Base-by-base conservation (phyloP, 176 grass and related monocot genomes). In the Bonia amplexicaulis region DNA sequence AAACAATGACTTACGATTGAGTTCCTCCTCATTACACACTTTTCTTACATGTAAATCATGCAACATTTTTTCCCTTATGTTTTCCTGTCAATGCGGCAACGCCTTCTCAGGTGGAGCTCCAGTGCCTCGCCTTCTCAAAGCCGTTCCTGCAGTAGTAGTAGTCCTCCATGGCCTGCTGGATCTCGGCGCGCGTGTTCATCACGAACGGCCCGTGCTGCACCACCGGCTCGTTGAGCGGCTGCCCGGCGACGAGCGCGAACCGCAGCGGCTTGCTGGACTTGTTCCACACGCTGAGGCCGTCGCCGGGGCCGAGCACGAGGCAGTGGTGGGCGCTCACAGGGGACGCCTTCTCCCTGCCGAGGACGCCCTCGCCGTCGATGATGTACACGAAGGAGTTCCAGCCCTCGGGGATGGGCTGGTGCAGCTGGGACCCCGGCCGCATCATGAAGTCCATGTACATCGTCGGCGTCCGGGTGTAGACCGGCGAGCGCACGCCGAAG, bases 361-460 rank as follows among this genome's bases (percentile, higher is more conserved):
- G 92, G 33, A 91, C 64, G 19, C 93, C 93, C 86, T 95, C 90
- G 29, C 93, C 93, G 65, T 92, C 86, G 80, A 95, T 65, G 85
- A 95, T 71, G 80, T 92, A 95, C 9, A 84, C 88, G 73, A 90
- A 92, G 64, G 90, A 87, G 86, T 92, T 95, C 93, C 93, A 95
- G 19, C 66, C 78, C 41, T 90, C 88, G 7, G 88, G 83, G 48
- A 95, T 57, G 1, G 79, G 86, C 80, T 92, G 93, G 10, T 84
- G 78, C 19, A 92, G 46, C 27, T 80, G 78, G 0, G 93, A 85
- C 2, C 93, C 93, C 0, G 88, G 86, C 15, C 76, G 73, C 73
- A 95, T 85, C 5, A 90, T 91, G 90, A 94, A 94, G 79, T 94
- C 92, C 84, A 97, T 87, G 84, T 88, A 94, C 71, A 97, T 85